Percentiles rank a stretch among this genome's conserved stretches.
phyloP scores from a whole-genome alignment of 495 filamentous ascomycete species.

The Penicillium soppii region DNA sequence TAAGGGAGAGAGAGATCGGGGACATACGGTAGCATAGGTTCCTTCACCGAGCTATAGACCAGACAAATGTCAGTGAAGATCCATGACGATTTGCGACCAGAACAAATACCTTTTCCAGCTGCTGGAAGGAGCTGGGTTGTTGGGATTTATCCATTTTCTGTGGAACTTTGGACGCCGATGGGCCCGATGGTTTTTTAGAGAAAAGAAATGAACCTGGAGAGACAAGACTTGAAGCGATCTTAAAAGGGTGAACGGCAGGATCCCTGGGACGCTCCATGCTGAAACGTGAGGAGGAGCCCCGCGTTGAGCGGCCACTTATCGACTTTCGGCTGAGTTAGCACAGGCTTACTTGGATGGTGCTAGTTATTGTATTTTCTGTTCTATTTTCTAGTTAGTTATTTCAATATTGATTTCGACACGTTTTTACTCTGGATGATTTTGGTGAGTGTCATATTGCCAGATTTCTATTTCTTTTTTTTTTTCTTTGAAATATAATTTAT shows the following conservation, averaged over 20 bases:
- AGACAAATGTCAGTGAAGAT: conserved; percentile 16
- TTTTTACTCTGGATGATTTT: neutral
- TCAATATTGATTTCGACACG: neutral
- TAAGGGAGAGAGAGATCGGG: conserved; percentile 4
- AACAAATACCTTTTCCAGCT: conserved; percentile 77
- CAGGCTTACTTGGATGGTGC: neutral
- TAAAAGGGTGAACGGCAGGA: conserved; percentile 25
- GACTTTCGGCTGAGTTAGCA: conserved; percentile 6
- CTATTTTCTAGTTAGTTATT: neutral
- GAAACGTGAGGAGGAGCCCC: conserved; percentile 27
- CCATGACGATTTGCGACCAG: neutral
- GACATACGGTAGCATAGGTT: conserved; percentile 93
- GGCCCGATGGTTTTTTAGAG: conserved; percentile 15
- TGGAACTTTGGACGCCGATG: conserved; percentile 3
- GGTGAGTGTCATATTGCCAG: neutral
- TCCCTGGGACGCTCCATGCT: conserved; percentile 27
- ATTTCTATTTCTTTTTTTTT: neutral
- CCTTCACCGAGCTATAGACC: conserved; percentile 79
- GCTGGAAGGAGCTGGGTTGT: conserved; percentile 94
- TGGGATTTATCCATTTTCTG: conserved; percentile 81
- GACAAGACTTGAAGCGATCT: conserved; percentile 35
- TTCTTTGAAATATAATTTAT: neutral
- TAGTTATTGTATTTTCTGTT: neutral
- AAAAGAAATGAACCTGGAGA: conserved; percentile 43
- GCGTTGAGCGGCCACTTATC: conserved; percentile 23